These are phyloP conservation scores for Trichosporon sp. DNA, from an alignment of 1,284 basidiomycete species.

Conservation along the genomic window DNA sequence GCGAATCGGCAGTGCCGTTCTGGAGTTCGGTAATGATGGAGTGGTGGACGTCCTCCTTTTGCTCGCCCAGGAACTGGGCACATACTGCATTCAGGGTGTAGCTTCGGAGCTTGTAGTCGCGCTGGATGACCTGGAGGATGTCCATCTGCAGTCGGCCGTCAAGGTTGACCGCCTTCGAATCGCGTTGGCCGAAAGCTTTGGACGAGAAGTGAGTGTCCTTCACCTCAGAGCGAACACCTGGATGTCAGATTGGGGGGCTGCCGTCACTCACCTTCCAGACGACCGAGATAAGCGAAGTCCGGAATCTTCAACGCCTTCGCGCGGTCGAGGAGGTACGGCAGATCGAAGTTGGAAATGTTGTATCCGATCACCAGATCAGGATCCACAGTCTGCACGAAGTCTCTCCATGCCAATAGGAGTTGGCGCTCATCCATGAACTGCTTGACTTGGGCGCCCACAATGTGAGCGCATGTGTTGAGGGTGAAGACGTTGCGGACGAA, in stretches of 20 bases:
- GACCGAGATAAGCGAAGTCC: conserved; percentile 72
- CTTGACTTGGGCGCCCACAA: conserved; percentile 91
- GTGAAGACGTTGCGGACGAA: conserved; percentile 97
- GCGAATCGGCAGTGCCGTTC: conserved; percentile 85
- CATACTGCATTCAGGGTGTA: conserved; percentile 95
- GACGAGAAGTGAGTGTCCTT: conserved; percentile 94
- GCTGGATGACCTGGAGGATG: conserved; percentile 90
- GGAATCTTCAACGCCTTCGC: conserved; percentile 70
- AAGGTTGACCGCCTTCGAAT: conserved; percentile 84
- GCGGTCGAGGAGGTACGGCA: conserved; percentile 86
- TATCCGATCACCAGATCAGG: conserved; percentile 93
- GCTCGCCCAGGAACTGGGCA: conserved; percentile 89
- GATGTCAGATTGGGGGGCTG: neutral
- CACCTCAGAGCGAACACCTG: conserved; percentile 68
- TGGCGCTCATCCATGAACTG: conserved; percentile 69
- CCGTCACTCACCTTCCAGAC: conserved; percentile 61
- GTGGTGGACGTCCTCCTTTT: conserved; percentile 95
- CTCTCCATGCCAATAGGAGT: conserved; percentile 72
- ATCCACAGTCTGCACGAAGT: conserved; percentile 80
- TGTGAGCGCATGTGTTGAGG: conserved; percentile 83
- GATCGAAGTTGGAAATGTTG: conserved; percentile 85
- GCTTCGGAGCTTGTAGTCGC: conserved; percentile 89
- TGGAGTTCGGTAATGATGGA: conserved; percentile 95
- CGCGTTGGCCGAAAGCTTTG: conserved; percentile 89
- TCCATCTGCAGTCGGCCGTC: conserved; percentile 90